Evolutionary conservation across 1,284 basidiomycete genomes (phyloP).

Genomic region (Moesziomyces sp.): DNA sequence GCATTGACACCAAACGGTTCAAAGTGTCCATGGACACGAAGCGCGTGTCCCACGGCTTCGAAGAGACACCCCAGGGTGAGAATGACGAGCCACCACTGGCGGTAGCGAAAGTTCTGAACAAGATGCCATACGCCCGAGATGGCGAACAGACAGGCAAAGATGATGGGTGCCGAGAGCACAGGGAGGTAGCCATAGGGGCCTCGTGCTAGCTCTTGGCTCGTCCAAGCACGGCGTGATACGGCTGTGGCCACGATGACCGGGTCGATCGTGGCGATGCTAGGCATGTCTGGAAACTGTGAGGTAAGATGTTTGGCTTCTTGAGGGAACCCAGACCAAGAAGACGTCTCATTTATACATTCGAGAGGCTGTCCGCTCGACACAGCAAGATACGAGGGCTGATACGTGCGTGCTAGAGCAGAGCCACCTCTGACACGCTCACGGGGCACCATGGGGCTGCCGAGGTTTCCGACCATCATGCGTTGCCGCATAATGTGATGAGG

Average conservation of each 20-base stretch:
- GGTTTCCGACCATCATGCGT: too few species aligned
- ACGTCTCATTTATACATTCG: too few species aligned
- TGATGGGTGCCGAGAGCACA: conserved; percentile 11
- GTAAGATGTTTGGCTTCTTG: neutral
- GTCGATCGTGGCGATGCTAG: neutral
- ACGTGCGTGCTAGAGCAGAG: too few species aligned
- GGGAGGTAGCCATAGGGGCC: conserved; percentile 32
- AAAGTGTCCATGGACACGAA: conserved; percentile 41
- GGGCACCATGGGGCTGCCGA: too few species aligned
- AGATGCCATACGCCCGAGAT: conserved; percentile 13
- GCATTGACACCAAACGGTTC: conserved; percentile 17
- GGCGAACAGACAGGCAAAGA: conserved; percentile 26
- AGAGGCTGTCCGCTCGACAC: neutral
- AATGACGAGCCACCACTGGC: conserved; percentile 38
- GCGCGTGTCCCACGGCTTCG: conserved; percentile 24
- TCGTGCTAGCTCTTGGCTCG: neutral
- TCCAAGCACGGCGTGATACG: neutral
- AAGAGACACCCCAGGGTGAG: conserved; percentile 29
- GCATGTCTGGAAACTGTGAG: neutral
- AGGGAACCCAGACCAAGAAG: neutral
- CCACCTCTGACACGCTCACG: too few species aligned
- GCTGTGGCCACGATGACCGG: neutral
- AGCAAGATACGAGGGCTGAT: too few species aligned
- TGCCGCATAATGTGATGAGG: too few species aligned
- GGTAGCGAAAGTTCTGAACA: conserved; percentile 9